Base-by-base conservation (phyloP, 352 stramenopile species). In the Globisporangium polare region DNA sequence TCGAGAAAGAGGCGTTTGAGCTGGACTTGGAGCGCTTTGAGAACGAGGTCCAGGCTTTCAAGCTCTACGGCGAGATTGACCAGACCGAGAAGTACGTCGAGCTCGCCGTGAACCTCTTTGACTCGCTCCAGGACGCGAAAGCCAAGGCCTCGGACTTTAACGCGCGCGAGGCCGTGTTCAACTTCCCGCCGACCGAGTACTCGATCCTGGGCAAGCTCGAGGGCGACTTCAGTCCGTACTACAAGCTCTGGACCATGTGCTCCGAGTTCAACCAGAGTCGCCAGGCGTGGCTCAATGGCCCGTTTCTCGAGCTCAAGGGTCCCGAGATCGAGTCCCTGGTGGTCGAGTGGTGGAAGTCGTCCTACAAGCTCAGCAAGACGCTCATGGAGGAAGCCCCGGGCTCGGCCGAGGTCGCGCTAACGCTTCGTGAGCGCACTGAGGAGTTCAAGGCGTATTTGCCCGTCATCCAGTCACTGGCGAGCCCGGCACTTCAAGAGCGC, bases 211-310 rank as follows among this genome's bases (percentile, higher is more conserved):
- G 64, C 31, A 90, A 94, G 53, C 73, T 97, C 17, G 88, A 97
- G 65, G 69, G 64, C 1, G 84, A 97, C 52, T 96, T 98, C 41
- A 66, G 80, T 13, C 92, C 90, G 24, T 97, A 97, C 71, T 97
- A 96, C 65, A 95, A 96, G 62, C 82, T 98, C 5, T 98, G 94
- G 93, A 98, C 91, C 9, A 97, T 98, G 90, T 95, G 94, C 63
- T 94, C 81, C 39, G 93, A 98, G 65, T 98, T 98, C 68, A 85
- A 97, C 56, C 82, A 90, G 54, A 97, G 77, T 56, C 88, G 85
- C 15, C 89, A 97, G 60, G 78, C 92, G 47, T 98, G 93, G 93
- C 74, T 98, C 9, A 95, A 97, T 42, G 93, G 91, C 0, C 73
- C 92, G 0, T 98, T 98, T 60, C 67, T 97, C 27, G 88, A 97